These are phyloP conservation scores for Colletotrichum eleusines DNA, from an alignment of 2,329 filamentous ascomycete species.

Conservation along the genomic window DNA sequence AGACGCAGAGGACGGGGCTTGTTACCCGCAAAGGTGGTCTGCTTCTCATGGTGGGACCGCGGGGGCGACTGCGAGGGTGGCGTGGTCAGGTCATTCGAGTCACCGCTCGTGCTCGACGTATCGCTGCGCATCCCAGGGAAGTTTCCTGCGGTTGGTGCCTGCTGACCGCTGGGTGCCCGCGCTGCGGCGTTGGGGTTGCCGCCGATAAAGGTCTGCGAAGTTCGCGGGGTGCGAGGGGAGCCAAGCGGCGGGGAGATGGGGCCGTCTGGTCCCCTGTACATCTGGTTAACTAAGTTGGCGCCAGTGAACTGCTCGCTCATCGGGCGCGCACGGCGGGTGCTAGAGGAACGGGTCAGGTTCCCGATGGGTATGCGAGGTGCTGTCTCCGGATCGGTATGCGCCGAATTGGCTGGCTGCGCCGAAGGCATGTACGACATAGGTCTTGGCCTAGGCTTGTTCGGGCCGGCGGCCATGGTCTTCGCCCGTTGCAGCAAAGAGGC, in stretches of 20 bases:
- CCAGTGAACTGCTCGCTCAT: slow-evolving; percentile 73
- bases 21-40: slow-evolving; percentile 71
- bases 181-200: slow-evolving; percentile 66
- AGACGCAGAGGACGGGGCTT: slow-evolving; percentile 88
- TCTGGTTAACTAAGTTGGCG: slow-evolving; percentile 84
- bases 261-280: slow-evolving; percentile 82
- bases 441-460: slow-evolving; percentile 60
- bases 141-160: slow-evolving; percentile 67
- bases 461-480: slow-evolving; percentile 69
- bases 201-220: slow-evolving; percentile 74
- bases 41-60: slow-evolving; percentile 63
- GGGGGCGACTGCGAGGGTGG: slow-evolving; percentile 67
- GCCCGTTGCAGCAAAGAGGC: slow-evolving; percentile 70
- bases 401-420: slow-evolving; percentile 50
- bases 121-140: slow-evolving; percentile 79
- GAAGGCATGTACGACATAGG: slow-evolving; percentile 70
- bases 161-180: slow-evolving; percentile 63
- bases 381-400: slow-evolving; percentile 75
- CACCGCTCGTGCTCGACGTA: slow-evolving; percentile 74
- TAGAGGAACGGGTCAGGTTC: slow-evolving; percentile 65
- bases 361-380: slow-evolving; percentile 81
- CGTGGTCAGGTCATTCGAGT: slow-evolving; percentile 68
- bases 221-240: slow-evolving; percentile 70
- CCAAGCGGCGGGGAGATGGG: slow-evolving; percentile 70
- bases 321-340: slow-evolving; percentile 67